Base-by-base conservation (phyloP, 2,329 filamentous ascomycete species). In the Colletotrichum camelliae region DNA sequence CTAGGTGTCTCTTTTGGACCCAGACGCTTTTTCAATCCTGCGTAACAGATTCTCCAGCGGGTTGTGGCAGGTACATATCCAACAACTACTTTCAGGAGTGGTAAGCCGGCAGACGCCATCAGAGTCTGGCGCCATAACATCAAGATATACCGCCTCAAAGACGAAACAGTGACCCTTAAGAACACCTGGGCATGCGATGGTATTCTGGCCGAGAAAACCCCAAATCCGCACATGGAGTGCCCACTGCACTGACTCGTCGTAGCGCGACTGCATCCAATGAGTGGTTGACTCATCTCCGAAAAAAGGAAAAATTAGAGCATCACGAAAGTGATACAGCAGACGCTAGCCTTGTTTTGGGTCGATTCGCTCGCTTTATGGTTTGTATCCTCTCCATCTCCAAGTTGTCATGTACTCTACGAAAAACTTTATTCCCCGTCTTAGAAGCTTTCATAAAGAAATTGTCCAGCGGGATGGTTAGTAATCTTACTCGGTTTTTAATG, bases 301-400 rank as follows among this genome's bases (percentile, higher is more conserved):
- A 7, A 4, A 2, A n/a, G 43, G n/a, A n/a, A 48, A 21, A 48
- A 48, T 13, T 21, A 5, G 18, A n/a, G 5, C 0, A n/a, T 48
- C n/a, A 48, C 43, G 43, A 21, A 10, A 48, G 43, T 21, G 10
- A 48, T 12, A 21, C 18, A 48, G 43, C 18, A 48, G 9, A 21
- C 0, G 0, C 43, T 48, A 48, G n/a, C 43, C 1, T 13, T 13
- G 9, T 1, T 12, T 13, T 21, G 10, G 39, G 10, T 12, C 1
- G 9, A 48, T 21, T 0, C 10, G 21, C 21, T 21, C 43, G n/a
- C 5, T 48, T 12, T 1, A 3, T 48, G 10, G 1, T 6, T 13
- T n/a, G 43, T 48, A 12, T 48, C 43, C 43, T 48, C n/a, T 21
- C 10, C 39, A 48, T 1, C 10, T n/a, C 1, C 5, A 10, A 8